Base-by-base conservation (phyloP, 1,284 basidiomycete genomes). In the Peniophora sp. region DNA sequence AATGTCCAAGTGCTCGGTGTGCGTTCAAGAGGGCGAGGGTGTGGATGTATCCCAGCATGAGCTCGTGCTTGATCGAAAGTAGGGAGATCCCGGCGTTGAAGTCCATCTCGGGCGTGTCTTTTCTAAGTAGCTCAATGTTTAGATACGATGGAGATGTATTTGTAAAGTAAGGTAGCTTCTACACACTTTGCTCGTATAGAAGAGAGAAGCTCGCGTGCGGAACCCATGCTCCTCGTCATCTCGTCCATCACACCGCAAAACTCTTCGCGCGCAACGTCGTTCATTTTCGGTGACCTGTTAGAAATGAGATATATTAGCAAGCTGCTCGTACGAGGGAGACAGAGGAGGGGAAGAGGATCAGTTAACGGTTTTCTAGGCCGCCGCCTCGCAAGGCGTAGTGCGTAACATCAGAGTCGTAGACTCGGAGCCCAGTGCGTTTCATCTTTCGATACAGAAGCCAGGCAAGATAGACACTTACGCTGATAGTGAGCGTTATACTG, bases 381-480 rank as follows among this genome's bases (percentile, higher is more conserved):
- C 85, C 83, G 74, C 81, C 59, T 53, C 59, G 57, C 61, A 57
- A 74, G 83, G 78, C 77, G 82, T 88, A 83, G 69, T 86, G 87
- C 87, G 70, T 83, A 59, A 70, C 88, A 82, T 82, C 85, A 73
- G 63, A 50, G 41, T 46, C 56, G n/a, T 20, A 41, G 52, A 52
- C 50, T 89, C 88, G 86, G 86, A 90, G 87, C 87, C 88, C 87
- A 90, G 87, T 90, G 88, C 88, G 69, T 78, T 88, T 89, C 88
- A 81, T 90, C 87, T 22, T 39, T 27, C 20, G 41, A 11, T 24
- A 20, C 22, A 32, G n/a, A 8, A 8, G 8, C 5, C 38, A 17
- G 5, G 16, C 16, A 41, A 20, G 8, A 41, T 20, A n/a, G 19
- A 41, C 16, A 41, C 38, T 41, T 16, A 41, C 38, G n/a, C n/a